These are phyloP conservation scores for Pestalotiopsis sp. DNA, from an alignment of 2,329 filamentous ascomycete genomes.

Conservation along the genomic window DNA sequence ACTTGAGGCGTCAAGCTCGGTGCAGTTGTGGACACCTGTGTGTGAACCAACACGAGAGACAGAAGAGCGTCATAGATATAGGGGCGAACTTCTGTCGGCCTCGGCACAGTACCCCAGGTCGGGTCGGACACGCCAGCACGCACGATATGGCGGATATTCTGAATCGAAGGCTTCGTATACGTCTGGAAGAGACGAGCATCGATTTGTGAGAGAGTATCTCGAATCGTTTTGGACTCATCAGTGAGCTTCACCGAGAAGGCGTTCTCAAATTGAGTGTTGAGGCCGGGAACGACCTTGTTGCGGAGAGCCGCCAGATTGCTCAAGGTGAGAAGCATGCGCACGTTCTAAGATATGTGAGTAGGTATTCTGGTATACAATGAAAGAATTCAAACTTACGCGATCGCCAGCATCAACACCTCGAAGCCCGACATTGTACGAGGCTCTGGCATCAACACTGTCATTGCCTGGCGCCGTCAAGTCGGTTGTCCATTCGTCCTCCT, in stretches of 20 bases:
- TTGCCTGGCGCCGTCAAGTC: slow-evolving; percentile 43
- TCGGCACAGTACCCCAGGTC: slow-evolving; percentile 65
- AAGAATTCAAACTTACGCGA: slow-evolving; percentile 43
- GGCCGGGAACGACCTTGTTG: slow-evolving; percentile 76
- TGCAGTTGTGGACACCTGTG: slow-evolving; percentile 80
- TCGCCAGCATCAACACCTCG: slow-evolving; percentile 56
- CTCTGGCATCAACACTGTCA: slow-evolving; percentile 28
- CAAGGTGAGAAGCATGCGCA: slow-evolving; percentile 90
- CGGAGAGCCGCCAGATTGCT: slow-evolving; percentile 88
- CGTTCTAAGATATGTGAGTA: slow-evolving; percentile 58
- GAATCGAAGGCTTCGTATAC: slow-evolving; percentile 79
- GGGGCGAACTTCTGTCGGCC: slow-evolving; percentile 74
- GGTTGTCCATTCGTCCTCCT: slow-evolving; percentile 62
- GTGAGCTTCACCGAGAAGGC: slow-evolving; percentile 92
- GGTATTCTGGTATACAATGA: background rate
- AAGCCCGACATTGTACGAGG: slow-evolving; percentile 39
- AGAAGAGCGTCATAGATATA: slow-evolving; percentile 91
- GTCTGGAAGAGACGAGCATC: slow-evolving; percentile 88
- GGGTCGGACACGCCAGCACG: slow-evolving; percentile 69
- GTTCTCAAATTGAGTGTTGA: slow-evolving; percentile 92
- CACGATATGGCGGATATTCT: slow-evolving; percentile 68
- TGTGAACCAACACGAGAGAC: slow-evolving; percentile 85
- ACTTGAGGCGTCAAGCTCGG: slow-evolving; percentile 76
- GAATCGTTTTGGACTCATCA: slow-evolving; percentile 89
- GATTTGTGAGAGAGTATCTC: slow-evolving; percentile 87